Percentiles rank a stretch among this genome's conserved stretches.
Conservation (phyloP, 2,329 filamentous ascomycete species). For the Emmonsia crescens region DNA sequence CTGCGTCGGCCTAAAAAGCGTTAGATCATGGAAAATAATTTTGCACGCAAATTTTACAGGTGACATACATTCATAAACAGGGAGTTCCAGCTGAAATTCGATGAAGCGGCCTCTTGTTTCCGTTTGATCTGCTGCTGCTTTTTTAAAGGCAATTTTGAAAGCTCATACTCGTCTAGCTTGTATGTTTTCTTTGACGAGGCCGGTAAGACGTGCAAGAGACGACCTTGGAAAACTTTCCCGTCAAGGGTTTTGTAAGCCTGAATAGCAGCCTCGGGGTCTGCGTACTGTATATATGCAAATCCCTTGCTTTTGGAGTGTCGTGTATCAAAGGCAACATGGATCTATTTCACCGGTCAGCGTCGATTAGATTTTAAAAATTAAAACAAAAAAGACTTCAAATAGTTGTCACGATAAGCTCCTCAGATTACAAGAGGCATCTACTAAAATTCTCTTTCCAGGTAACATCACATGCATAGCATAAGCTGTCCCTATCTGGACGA, state of each 20-base stretch:
- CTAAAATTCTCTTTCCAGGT: slow-evolving; percentile 96
- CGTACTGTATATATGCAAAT: slow-evolving; percentile 77
- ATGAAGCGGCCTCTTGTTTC: slow-evolving; percentile 66
- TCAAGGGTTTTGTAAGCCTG: slow-evolving; percentile 71
- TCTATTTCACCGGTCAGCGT: slow-evolving; percentile 40
- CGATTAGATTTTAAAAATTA: neutral
- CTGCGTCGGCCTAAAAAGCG: slow-evolving; percentile 55
- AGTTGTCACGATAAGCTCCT: slow-evolving; percentile 34
- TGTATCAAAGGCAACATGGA: slow-evolving; percentile 70
- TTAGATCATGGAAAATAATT: slow-evolving; percentile 14
- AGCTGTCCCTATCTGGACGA: slow-evolving; percentile 99
- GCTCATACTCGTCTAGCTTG: slow-evolving; percentile 73
- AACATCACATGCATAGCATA: slow-evolving; percentile 90
- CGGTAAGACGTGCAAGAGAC: slow-evolving; percentile 80
- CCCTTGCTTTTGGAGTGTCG: slow-evolving; percentile 68
- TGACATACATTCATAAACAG: slow-evolving; percentile 83
- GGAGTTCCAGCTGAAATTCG: slow-evolving; percentile 95
- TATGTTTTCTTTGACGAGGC: slow-evolving; percentile 70
- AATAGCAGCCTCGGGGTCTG: slow-evolving; percentile 59
- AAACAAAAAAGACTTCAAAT: slow-evolving; percentile 17
- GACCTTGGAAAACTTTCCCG: slow-evolving; percentile 80
- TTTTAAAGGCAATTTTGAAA: slow-evolving; percentile 87
- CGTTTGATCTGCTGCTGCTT: slow-evolving; percentile 86
- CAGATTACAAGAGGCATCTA: slow-evolving; percentile 97
- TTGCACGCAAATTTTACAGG: neutral